Conservation (phyloP, 2,329 filamentous ascomycete genomes). For the Pseudogymnoascus sp. region DNA sequence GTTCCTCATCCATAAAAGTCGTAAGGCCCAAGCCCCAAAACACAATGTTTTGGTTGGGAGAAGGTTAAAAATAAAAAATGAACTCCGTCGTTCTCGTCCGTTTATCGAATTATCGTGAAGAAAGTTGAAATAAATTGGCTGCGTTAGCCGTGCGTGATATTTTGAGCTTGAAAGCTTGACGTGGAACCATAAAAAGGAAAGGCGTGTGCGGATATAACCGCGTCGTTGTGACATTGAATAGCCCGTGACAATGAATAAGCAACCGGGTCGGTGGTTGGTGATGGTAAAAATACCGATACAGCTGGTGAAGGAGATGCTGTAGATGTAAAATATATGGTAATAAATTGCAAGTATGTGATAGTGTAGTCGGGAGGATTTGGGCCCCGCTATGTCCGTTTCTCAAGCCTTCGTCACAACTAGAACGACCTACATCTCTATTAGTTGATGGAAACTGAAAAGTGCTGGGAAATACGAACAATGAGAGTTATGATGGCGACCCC, state of each 20-base stretch:
- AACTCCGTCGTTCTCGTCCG: conserved; percentile 9
- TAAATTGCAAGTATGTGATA: conserved; percentile 2
- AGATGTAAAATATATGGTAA: conserved; percentile 4
- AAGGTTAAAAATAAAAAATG: background rate
- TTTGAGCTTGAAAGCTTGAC: conserved; percentile 4
- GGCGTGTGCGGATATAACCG: background rate
- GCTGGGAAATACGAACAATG: conserved; percentile 33
- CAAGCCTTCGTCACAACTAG: background rate
- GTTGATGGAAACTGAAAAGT: background rate
- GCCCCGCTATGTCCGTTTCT: background rate
- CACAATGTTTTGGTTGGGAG: conserved; percentile 4
- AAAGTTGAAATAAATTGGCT: background rate
- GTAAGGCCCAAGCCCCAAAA: conserved; percentile 8
- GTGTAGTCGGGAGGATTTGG: background rate
- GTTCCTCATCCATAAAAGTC: conserved; percentile 5
- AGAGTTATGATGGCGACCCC: conserved; percentile 46
- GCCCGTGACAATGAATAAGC: background rate
- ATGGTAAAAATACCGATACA: background rate
- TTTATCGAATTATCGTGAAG: conserved; percentile 5
- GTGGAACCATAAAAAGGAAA: conserved; percentile 2
- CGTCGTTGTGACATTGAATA: background rate
- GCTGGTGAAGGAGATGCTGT: background rate
- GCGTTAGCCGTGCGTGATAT: conserved; percentile 6
- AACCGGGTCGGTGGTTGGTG: background rate
- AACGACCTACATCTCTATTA: background rate